phyloP scores from a whole-genome alignment of 179 eudicot species.

The Amaranthus tricolor region DNA sequence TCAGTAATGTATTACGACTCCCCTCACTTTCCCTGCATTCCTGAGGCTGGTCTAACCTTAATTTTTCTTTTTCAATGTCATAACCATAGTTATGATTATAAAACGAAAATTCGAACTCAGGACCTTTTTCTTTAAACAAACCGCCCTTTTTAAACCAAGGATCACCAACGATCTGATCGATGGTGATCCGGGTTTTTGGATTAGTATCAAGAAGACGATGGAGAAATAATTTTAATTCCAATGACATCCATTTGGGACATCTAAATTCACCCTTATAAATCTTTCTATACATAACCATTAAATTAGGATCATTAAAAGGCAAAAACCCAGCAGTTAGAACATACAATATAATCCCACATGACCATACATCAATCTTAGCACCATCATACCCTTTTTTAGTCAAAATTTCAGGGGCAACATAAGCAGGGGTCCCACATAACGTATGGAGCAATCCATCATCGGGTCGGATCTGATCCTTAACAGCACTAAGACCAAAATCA shows the following conservation, averaged over 20 bases:
- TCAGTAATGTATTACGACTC: slow-evolving; percentile 13
- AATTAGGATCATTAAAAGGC: slow-evolving; percentile 40
- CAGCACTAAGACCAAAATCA: slow-evolving; percentile 45
- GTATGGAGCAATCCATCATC: slow-evolving; percentile 33
- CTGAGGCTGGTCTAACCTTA: too few relatives aligned
- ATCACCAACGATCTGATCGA: slow-evolving; percentile 31
- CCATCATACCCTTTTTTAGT: slow-evolving; percentile 45
- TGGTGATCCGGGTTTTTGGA: slow-evolving; percentile 30
- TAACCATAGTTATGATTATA: neutral
- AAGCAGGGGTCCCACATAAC: slow-evolving; percentile 46
- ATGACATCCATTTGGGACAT: slow-evolving; percentile 47
- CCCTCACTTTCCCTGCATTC: neutral
- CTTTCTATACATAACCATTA: slow-evolving; percentile 47
- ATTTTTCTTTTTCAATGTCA: neutral
- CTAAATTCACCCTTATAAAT: slow-evolving; percentile 41
- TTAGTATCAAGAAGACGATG: slow-evolving; percentile 35
- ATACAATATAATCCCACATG: slow-evolving; percentile 41
- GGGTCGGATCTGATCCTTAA: slow-evolving; percentile 13
- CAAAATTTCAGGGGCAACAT: slow-evolving; percentile 49
- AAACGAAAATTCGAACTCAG: slow-evolving; percentile 10
- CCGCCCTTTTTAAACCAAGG: slow-evolving; percentile 39
- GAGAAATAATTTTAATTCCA: slow-evolving; percentile 32
- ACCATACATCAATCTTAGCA: slow-evolving; percentile 39
- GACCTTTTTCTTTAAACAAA: slow-evolving; percentile 1
- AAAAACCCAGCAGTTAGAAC: slow-evolving; percentile 42